Base-by-base conservation (phyloP, 2,329 filamentous ascomycete genomes). In the Chalaropsis ovoidea region DNA sequence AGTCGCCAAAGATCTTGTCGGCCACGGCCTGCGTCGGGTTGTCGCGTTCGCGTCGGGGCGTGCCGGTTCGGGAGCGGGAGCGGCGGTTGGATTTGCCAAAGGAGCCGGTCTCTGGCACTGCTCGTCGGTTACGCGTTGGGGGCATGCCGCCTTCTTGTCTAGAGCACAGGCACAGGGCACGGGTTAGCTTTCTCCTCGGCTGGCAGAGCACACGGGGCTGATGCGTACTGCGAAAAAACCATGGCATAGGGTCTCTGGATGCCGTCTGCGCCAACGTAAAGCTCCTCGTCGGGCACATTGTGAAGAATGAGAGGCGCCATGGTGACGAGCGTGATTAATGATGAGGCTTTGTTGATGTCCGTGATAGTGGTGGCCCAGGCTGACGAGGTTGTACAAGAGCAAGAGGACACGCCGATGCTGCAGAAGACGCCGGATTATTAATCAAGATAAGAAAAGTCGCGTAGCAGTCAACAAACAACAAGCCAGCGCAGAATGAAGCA, bases 301-400 rank as follows among this genome's bases (percentile, higher is more conserved):
- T 87, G 85, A 42, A 87, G 76, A 71, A 87, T 86, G 67, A 87
- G 77, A 70, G 85, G 85, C 66, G 83, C 80, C 83, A 86, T 86
- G 69, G 72, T 66, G 49, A 52, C 76, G 75, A 39, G 56, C 56
- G 45, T 49, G 45, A n/a, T 6, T 49, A 17, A n/a, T 6, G 24
- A 56, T 56, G n/a, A 31, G 24, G 52, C 24, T 35, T 31, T 11
- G 52, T 56, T 35, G 52, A 35, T 35, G 52, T 56, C 42, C 42
- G 42, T 43, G 11, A n/a, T 15, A n/a, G 31, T 31, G 6, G 6
- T 31, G 31, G 31, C 31, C 2, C 31, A 31, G 31, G 31, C 31
- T 31, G 31, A 31, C 31, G 31, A 31, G 31, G 31, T 31, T 31
- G 31, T 31, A n/a, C n/a, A n/a, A n/a, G n/a, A n/a, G n/a, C n/a